Conservation (phyloP, 23 red algal species). For the Rhodosorus marinus region DNA sequence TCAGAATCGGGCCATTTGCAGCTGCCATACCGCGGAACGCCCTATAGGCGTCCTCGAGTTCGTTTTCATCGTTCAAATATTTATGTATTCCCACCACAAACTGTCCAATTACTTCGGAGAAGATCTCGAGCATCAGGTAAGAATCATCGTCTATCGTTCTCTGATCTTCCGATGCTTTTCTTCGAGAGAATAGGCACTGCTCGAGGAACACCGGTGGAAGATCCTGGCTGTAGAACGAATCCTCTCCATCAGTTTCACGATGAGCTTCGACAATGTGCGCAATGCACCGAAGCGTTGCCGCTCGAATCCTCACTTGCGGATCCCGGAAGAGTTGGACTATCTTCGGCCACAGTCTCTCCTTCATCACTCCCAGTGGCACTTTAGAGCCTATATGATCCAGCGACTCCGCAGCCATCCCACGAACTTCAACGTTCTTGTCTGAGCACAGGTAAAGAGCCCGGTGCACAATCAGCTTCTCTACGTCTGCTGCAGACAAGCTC, state of each 20-base stretch:
- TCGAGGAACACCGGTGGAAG: slow-evolving; percentile 7
- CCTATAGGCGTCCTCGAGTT: background rate
- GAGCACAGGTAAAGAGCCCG: slow-evolving; percentile 7
- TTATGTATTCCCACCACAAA: slow-evolving; percentile 9
- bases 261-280: slow-evolving; percentile 16
- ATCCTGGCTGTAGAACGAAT: background rate
- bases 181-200: slow-evolving; percentile 9
- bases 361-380: slow-evolving; percentile 7
- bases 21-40: slow-evolving; percentile 8
- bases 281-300: slow-evolving; percentile 24
- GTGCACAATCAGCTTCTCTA: slow-evolving; percentile 11
- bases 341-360: slow-evolving; percentile 20
- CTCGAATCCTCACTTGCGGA: slow-evolving; percentile 26
- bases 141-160: slow-evolving; percentile 23
- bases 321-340: slow-evolving; percentile 4
- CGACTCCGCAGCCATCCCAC: slow-evolving; percentile 47
- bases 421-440: slow-evolving; percentile 40
- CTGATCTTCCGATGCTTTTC: slow-evolving; percentile 24
- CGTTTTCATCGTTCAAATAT: background rate
- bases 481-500: background rate
- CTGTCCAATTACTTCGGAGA: slow-evolving; percentile 41
- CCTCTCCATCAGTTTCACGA: background rate
- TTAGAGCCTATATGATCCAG: slow-evolving; percentile 37
- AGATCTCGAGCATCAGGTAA: slow-evolving; percentile 52
- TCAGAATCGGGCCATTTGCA: slow-evolving; percentile 39